Evolutionary conservation across 2,329 filamentous ascomycete genomes (phyloP).

Genomic region (Clonostachys rosea): DNA sequence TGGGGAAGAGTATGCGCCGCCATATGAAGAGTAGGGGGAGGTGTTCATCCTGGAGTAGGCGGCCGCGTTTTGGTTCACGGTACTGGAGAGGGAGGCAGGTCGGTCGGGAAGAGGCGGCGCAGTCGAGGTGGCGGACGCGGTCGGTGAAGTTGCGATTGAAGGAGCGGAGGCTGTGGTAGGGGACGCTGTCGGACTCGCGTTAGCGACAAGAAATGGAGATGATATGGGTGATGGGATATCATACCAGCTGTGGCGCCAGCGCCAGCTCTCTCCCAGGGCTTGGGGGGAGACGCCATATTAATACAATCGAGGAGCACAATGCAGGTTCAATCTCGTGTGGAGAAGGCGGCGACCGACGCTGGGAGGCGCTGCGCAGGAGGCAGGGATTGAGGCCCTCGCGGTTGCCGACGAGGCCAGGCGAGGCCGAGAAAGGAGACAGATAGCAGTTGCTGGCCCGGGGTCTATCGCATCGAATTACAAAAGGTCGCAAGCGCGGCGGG

Average conservation of each 20-base stretch:
- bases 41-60: slow-evolving; percentile 61
- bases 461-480: too few relatives aligned
- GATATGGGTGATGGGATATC: too few relatives aligned
- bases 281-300: slow-evolving; percentile 77
- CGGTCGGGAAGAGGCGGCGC: slow-evolving; percentile 67
- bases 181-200: slow-evolving; percentile 3
- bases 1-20: slow-evolving; percentile 28
- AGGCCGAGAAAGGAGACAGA: too few relatives aligned
- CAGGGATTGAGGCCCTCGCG: too few relatives aligned
- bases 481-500: too few relatives aligned
- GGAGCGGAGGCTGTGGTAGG: slow-evolving; percentile 32
- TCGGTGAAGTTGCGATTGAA: slow-evolving; percentile 29
- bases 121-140: slow-evolving; percentile 24
- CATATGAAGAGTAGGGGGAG: slow-evolving; percentile 40
- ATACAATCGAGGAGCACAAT: background rate
- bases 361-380: too few relatives aligned
- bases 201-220: too few relatives aligned
- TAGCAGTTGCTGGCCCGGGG: too few relatives aligned
- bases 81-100: slow-evolving; percentile 70
- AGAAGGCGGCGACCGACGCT: too few relatives aligned
- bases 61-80: slow-evolving; percentile 84
- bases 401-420: too few relatives aligned
- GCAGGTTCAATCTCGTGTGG: too few relatives aligned
- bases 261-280: slow-evolving; percentile 90
- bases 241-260: slow-evolving; percentile 22